Evolutionary conservation across 768 basidiomycete genomes (phyloP).

Genomic region (Macrolepiota dolichaula): DNA sequence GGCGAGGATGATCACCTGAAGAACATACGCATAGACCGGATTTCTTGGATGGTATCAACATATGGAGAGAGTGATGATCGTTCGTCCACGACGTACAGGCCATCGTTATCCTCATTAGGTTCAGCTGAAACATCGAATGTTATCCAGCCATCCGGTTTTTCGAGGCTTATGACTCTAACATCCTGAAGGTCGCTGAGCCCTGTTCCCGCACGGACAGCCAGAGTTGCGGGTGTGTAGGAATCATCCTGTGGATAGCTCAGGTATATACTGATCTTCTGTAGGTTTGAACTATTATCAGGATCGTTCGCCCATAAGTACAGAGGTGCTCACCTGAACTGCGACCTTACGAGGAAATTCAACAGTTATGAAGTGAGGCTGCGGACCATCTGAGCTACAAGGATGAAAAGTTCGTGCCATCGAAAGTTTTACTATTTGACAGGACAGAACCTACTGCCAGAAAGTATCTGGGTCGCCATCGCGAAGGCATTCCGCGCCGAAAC

Average conservation of each 20-base stretch:
- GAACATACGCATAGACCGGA: constrained; percentile 83
- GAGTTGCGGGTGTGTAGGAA: constrained; percentile 92
- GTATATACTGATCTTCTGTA: constrained; percentile 82
- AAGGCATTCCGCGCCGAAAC: constrained; percentile 92
- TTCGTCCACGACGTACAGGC: constrained; percentile 52
- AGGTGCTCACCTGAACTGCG: constrained; percentile 66
- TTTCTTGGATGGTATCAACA: constrained; percentile 46
- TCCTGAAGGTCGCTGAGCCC: constrained; percentile 91
- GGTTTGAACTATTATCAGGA: background rate
- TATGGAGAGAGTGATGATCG: background rate
- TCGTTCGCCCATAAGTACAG: background rate
- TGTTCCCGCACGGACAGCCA: constrained; percentile 90
- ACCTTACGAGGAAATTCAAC: constrained; percentile 91
- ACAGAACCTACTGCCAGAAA: constrained; percentile 89
- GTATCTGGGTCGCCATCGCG: constrained; percentile 86
- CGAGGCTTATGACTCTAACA: constrained; percentile 77
- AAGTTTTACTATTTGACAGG: background rate
- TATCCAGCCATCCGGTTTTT: constrained; percentile 94
- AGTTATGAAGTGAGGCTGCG: constrained; percentile 95
- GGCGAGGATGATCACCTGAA: constrained; percentile 86
- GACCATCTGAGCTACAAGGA: constrained; percentile 75
- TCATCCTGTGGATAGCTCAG: constrained; percentile 85
- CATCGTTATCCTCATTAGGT: constrained; percentile 73
- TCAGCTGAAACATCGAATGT: constrained; percentile 83
- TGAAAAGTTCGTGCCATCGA: background rate